A percentile compares a stretch with the other conserved stretches of the same genome.
phyloP scores from a whole-genome alignment of 2,329 filamentous ascomycete genomes.

The Penicillium polonicum region DNA sequence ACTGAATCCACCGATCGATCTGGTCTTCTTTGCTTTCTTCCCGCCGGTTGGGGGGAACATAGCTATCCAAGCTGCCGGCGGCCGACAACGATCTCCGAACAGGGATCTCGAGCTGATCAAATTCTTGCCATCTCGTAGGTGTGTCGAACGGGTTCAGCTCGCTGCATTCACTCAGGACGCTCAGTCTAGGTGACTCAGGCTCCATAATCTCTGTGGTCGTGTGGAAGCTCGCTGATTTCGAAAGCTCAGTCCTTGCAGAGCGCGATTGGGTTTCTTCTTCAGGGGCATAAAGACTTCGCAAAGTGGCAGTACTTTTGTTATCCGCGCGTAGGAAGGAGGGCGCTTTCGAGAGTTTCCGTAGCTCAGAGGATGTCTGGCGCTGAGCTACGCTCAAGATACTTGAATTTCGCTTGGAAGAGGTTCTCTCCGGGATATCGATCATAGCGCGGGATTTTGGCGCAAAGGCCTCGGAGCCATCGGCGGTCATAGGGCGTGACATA shows the following conservation, averaged over 20 bases:
- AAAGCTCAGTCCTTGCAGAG: constrained; percentile 30
- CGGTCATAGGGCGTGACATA: constrained; percentile 26
- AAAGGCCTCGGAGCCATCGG: constrained; percentile 26
- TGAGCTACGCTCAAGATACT: constrained; percentile 12
- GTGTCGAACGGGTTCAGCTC: constrained; percentile 39
- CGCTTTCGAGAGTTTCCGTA: constrained; percentile 33
- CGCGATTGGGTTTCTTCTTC: constrained; percentile 29
- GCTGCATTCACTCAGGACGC: constrained; percentile 47
- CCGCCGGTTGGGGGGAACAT: constrained; percentile 13
- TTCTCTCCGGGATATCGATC: constrained; percentile 42
- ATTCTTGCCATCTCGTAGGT: constrained; percentile 18
- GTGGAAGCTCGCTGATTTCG: constrained; percentile 38
- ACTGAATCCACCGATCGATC: constrained; percentile 37
- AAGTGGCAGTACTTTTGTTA: constrained; percentile 37
- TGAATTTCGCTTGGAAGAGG: constrained; percentile 37
- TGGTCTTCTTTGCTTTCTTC: constrained; percentile 25
- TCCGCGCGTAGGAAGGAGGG: constrained; percentile 43
- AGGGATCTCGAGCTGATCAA: constrained; percentile 32
- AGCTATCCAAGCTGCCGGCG: constrained; percentile 19
- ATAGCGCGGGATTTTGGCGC: constrained; percentile 30
- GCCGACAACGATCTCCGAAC: constrained; percentile 21
- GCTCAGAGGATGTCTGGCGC: constrained; percentile 22
- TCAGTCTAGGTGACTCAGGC: constrained; percentile 43
- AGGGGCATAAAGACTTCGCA: constrained; percentile 41
- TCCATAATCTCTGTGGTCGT: constrained; percentile 37